Evolutionary conservation across 306 rosid genomes (phyloP), one percentile per base, ranked within the genome.

Genomic region (Cicer chorassanicum): DNA sequence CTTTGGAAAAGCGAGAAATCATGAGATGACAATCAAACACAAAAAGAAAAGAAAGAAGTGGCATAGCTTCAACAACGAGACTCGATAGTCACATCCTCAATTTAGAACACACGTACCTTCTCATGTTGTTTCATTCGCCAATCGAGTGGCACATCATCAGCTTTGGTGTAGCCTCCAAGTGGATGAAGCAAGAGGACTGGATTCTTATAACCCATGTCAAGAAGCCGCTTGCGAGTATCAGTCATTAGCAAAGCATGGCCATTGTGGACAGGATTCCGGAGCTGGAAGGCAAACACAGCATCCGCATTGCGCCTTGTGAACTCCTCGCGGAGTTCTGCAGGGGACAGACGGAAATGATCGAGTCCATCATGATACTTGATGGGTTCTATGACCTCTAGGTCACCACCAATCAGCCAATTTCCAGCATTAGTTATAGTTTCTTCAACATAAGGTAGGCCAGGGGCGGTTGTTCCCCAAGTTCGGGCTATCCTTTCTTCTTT

Each of bases 81-180:
- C 59, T 19, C 24, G 0, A 43, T 45, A 7, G n/a, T 53, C 7
- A 53, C 16, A 46, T 75, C 65, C 21, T 70, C 29, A 65, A 21
- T 18, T 67, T 21, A 43, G 64, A n/a, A 68, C 3, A 38, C 3
- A 38, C 39, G 60, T 59, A 95, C 99, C 93, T 95, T 95, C 85
- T 92, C 99, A 41, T 95, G 99, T 79, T 95, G 99, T 74, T 81
- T 90, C 99, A 95, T 95, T 50, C 99, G 85, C 99, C 99, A 95
- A 68, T 69, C 82, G 54, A 95, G 98, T 19, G 99, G 99, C 44
- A 95, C 96, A 80, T 95, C 99, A 84, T 95, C 99, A 29, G 97
- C 99, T 83, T 92, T 95, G 60, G 99, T 95, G 60, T 88, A 92
- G 78, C 99, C 99, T 57, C 99, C 99, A 46, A 92, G 79, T 9